Evolutionary conservation across 108 stramenopile genomes (phyloP), one percentile per base, ranked within the genome.

Genomic region (Bacterosira constricta): DNA sequence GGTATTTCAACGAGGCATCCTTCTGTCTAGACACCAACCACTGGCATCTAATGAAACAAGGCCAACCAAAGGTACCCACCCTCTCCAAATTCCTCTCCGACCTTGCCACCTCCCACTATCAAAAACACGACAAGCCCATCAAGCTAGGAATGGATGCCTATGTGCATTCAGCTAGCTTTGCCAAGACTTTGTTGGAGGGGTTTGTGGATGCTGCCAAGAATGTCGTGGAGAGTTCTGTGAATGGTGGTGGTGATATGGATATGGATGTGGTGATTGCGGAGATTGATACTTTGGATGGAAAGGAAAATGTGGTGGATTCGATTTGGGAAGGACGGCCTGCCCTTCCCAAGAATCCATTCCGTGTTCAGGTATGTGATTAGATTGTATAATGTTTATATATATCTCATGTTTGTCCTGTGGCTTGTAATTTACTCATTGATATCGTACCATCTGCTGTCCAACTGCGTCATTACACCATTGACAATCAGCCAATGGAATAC

Each of bases 1-100:
- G 66, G 27, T 99, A 99, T 65, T 96, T 87, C 77, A 89, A 95
- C 60, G 98, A 99, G 82, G 99, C 99, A 10, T 58, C 49, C 11
- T 68, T 92, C 46, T 58, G 90, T 54, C 71, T 99, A 7, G 88
- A 88, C 56, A 44, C 82, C 9, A 54, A 68, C 37, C 73, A 74
- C 51, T 94, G 93, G 93, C 81, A 60, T 27, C 75, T 99, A 20
- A 95, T 97, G 89, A 96, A 94, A 55, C 83, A 81, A 41, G 88
- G 91, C 18, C 36, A 66, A 38, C 82, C 88, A 17, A 85, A 85
- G 35, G 86, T 88, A n/a, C 86, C 85, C 5, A 85, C 88, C 34
- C 82, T 95, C 32, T 1, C 78, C 9, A 83, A 89, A 64, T 90
- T 83, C 44, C 52, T 95, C 23, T 72, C 86, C 18, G 73, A 89